Conservation (phyloP, 2,329 filamentous ascomycete genomes). For the Orbilia brochopaga region DNA sequence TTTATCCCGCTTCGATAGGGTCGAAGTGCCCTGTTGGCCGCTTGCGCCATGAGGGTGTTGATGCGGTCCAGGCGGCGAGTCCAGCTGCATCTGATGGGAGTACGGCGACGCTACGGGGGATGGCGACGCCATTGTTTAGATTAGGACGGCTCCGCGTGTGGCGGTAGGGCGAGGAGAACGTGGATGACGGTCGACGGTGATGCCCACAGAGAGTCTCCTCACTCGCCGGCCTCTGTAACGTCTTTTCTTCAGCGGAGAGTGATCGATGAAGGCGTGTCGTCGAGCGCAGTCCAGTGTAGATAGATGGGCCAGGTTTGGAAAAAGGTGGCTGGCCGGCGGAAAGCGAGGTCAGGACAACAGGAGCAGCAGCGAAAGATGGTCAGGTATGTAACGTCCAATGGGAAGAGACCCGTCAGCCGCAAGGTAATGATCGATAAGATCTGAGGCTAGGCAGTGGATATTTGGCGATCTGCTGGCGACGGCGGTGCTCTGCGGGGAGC, state of each 20-base stretch:
- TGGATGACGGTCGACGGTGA: conserved; percentile 1
- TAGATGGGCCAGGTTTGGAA: neutral
- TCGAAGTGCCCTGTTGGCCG: conserved; percentile 30
- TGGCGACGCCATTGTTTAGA: conserved; percentile 45
- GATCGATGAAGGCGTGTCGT: neutral
- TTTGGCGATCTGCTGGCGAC: neutral
- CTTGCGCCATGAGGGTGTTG: conserved; percentile 31
- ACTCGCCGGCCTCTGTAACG: neutral
- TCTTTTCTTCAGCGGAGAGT: neutral
- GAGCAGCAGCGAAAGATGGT: neutral
- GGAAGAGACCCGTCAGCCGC: neutral
- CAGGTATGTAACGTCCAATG: neutral
- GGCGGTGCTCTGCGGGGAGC: neutral
- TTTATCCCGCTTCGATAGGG: conserved; percentile 46
- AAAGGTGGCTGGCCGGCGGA: neutral
- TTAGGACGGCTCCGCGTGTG: conserved; percentile 9
- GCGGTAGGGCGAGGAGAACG: neutral
- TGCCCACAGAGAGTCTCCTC: neutral
- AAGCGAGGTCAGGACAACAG: neutral
- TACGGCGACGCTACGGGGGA: conserved; percentile 46
- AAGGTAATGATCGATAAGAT: neutral
- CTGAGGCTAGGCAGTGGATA: neutral
- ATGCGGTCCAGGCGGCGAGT: conserved; percentile 37
- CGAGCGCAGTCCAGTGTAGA: neutral
- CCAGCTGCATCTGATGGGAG: conserved; percentile 44